Base-by-base conservation (phyloP, 1,284 basidiomycete species). In the Ustilago vetiveriae region DNA sequence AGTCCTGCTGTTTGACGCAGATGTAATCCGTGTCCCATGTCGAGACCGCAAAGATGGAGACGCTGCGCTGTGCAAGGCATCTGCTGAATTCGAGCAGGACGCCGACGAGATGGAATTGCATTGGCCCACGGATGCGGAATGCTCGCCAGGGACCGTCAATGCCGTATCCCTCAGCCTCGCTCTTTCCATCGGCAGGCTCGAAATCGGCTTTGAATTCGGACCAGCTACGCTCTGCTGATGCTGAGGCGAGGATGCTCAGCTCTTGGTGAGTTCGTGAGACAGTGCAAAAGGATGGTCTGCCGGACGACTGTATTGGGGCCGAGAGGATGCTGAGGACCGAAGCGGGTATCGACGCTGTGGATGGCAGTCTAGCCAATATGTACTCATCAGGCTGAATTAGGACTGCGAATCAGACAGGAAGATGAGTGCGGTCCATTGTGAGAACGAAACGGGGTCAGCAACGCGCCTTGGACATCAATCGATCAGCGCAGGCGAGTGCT, bases 11-110 rank as follows among this genome's bases (percentile, higher is more conserved):
- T 42, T 63, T 68, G 33, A 68, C 65, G 27, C 65, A 68, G 44
- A 68, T 63, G 43, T 68, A 68, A 43, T 68, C 65, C 27, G 55
- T 69, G 33, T 64, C 59, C 66, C 66, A 69, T 2, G 59, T 64
- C 22, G 66, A 69, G 8, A 69, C 51, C 26, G 66, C 59, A 52
- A 69, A 69, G 55, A 69, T 52, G 4, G 66, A 69, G 30, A 69
- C 59, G 16, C 42, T 40, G 14, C 37, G 42, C 13, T 36, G 37
- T 16, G 66, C 66, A 3, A 69, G 49, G 14, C 54, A 50, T 36
- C 48, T 58, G 42, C 55, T 69, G 44, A 68, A 68, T 35, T 68
- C 58, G 35, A 58, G 45, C 17, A 68, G 40, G 16, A 68, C 65
- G 7, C 58, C 65, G 5, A 68, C 65, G 19, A 63, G 54, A 33